Base-by-base conservation (phyloP, 2,329 filamentous ascomycete genomes). In the Seiridium cupressi region DNA sequence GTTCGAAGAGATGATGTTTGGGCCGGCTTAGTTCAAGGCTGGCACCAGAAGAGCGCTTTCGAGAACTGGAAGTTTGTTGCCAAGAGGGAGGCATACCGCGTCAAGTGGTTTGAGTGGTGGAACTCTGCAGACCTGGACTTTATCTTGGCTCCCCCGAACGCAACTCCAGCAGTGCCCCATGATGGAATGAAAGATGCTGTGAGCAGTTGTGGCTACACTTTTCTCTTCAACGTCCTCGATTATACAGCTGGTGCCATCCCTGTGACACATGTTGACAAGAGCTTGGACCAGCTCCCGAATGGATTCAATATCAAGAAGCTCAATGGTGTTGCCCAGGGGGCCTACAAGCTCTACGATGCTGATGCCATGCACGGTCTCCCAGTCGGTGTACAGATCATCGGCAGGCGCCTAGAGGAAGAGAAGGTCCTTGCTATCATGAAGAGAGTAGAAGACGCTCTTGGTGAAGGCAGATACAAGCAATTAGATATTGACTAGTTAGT, bases 151-250 rank as follows among this genome's bases (percentile, higher is more conserved):
- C 90, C 91, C n/a, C 92, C 89, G 0, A 97, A 97, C 72, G 92
- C 93, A 0, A 96, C 92, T 0, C 93, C 93, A 1, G 93, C 93
- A 0, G 85, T 96, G 3, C 93, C 93, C 1, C 93, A 96, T 71
- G 86, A 88, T 51, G 93, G 87, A 0, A 97, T 97, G 92, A 85
- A 86, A 65, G 88, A 94, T 67, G 92, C 92, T 3, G 87, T 95
- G 49, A 90, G 89, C 63, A 92, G 89, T 65, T 97, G 93, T 69
- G 93, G 92, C 1, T 97, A 98, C 71, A 97, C 93, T 0, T 97
- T 97, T 72, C 76, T 97, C 59, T 98, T 95, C 79, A 97, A 97
- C 68, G 65, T 97, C 69, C 85, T 97, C 54, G 94, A 97, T 72
- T 97, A 97, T 75, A 86, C 90, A 1, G 84, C 86, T 10, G 93